A percentile compares a stretch with the other conserved stretches of the same genome.
Conservation (phyloP, 495 filamentous ascomycete species). For the Penicillium pulvis region DNA sequence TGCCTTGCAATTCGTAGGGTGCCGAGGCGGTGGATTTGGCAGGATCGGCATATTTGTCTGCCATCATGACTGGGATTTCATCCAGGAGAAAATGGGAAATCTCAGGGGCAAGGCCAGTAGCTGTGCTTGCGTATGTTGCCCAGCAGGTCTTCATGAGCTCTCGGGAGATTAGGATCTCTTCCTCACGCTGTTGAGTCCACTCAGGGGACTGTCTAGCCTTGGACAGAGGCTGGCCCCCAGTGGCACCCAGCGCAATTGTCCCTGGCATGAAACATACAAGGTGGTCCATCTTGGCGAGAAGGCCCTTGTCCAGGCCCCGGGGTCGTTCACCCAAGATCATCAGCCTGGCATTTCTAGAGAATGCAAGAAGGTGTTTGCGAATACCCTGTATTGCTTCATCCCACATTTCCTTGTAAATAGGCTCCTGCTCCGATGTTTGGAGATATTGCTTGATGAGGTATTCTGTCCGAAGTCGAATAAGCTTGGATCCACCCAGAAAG, state of each 20-base stretch:
- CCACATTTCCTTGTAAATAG: slow-evolving; percentile 91
- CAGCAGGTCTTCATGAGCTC: slow-evolving; percentile 97
- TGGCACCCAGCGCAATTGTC: slow-evolving; percentile 87
- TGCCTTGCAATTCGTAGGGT: slow-evolving; percentile 32
- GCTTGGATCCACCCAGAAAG: not conserved
- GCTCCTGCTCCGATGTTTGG: slow-evolving; percentile 85
- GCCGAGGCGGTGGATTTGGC: slow-evolving; percentile 24
- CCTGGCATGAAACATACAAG: slow-evolving; percentile 97
- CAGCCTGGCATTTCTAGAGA: slow-evolving; percentile 75
- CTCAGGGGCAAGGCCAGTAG: slow-evolving; percentile 87
- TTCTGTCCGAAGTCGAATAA: slow-evolving; percentile 48
- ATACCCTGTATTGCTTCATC: slow-evolving; percentile 81
- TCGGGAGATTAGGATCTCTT: slow-evolving; percentile 80
- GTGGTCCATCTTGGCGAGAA: slow-evolving; percentile 96
- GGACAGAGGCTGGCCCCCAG: slow-evolving; percentile 70
- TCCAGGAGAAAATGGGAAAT: slow-evolving; percentile 85
- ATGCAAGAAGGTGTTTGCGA: slow-evolving; percentile 87
- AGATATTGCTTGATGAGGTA: slow-evolving; percentile 97
- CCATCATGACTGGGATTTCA: slow-evolving; percentile 47
- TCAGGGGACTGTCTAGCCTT: slow-evolving; percentile 68
- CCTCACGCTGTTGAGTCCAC: slow-evolving; percentile 80
- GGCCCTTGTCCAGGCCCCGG: slow-evolving; percentile 59
- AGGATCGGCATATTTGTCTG: slow-evolving; percentile 43
- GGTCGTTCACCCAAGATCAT: slow-evolving; percentile 88
- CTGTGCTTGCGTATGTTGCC: slow-evolving; percentile 88